Evolutionary conservation across 1,139 yeast species (phyloP).

Genomic region (Candida neerlandica): DNA sequence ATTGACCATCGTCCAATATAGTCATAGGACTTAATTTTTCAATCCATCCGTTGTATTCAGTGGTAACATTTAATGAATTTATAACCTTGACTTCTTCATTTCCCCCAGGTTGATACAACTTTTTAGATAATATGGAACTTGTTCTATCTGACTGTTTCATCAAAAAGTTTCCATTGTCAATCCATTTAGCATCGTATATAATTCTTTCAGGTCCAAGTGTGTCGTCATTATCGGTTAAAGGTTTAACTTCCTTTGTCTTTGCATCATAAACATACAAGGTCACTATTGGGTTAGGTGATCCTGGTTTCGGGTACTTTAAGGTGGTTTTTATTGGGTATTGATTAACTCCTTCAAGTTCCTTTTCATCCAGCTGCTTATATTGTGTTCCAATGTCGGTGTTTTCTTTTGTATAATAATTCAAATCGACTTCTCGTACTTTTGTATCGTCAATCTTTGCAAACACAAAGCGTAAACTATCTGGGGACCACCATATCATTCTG

Average conservation of each 20-base stretch:
- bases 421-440: constrained; percentile 60
- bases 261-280: constrained; percentile 48
- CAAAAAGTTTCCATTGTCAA: constrained; percentile 55
- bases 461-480: constrained; percentile 64
- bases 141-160: constrained; percentile 72
- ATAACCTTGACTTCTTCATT: constrained; percentile 19
- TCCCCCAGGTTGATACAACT: constrained; percentile 42
- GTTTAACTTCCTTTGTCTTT: constrained; percentile 18
- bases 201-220: constrained; percentile 52
- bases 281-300: constrained; percentile 68
- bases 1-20: constrained; percentile 47
- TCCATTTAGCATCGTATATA: constrained; percentile 76
- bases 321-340: constrained; percentile 56
- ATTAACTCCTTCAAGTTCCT: constrained; percentile 26
- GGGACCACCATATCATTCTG: constrained; percentile 85
- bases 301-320: constrained; percentile 90
- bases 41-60: constrained; percentile 59
- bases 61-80: constrained; percentile 36
- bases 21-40: constrained; percentile 44
- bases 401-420: constrained; percentile 61
- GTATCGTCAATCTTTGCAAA: constrained; percentile 74
- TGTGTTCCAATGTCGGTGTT: constrained; percentile 33
- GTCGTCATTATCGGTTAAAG: constrained; percentile 27
- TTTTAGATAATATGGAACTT: constrained; percentile 61
- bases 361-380: constrained; percentile 22